These are phyloP conservation scores for Parmales sp. DNA, from an alignment of 108 stramenopile species.

Conservation along the genomic window DNA sequence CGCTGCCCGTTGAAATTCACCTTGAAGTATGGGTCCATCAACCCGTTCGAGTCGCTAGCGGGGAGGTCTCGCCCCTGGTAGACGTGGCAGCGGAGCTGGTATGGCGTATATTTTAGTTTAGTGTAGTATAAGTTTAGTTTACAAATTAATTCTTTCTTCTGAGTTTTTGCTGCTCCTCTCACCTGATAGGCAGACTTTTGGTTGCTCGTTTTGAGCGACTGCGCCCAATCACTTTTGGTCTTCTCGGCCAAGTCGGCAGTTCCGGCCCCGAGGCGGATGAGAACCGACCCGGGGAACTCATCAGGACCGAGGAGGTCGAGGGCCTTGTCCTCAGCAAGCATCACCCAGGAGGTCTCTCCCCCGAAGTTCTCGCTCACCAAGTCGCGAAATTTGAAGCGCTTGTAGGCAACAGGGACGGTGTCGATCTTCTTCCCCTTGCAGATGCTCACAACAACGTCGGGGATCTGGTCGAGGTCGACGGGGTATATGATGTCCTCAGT, in stretches of 20 bases:
- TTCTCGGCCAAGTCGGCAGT: conserved; percentile 5
- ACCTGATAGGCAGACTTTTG: not conserved
- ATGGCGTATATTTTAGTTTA: too few species aligned
- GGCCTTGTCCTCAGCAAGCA: conserved; percentile 32
- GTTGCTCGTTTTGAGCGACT: not conserved
- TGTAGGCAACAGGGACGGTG: not conserved
- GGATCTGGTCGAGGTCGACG: conserved; percentile 23
- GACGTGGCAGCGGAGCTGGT: conserved; percentile 32
- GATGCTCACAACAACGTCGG: conserved; percentile 26
- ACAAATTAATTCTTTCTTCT: too few species aligned
- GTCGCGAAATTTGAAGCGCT: conserved; percentile 11
- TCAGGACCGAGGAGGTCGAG: conserved; percentile 21
- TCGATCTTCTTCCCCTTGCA: conserved; percentile 7
- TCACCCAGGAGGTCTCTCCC: conserved; percentile 23
- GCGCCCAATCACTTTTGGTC: conserved; percentile 16
- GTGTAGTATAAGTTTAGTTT: too few species aligned
- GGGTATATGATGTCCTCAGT: conserved; percentile 15
- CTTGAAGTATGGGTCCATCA: conserved; percentile 44
- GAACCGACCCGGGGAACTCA: conserved; percentile 36
- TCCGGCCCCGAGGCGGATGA: conserved; percentile 35
- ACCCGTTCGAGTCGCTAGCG: conserved; percentile 41
- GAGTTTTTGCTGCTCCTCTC: too few species aligned
- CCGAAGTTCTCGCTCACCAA: conserved; percentile 18
- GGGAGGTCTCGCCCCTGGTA: conserved; percentile 39
- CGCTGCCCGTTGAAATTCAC: conserved; percentile 30